A percentile compares a stretch with the other conserved stretches of the same genome.
phyloP scores from a whole-genome alignment of 257 asterid genomes.

The Rehmannia glutinosa region DNA sequence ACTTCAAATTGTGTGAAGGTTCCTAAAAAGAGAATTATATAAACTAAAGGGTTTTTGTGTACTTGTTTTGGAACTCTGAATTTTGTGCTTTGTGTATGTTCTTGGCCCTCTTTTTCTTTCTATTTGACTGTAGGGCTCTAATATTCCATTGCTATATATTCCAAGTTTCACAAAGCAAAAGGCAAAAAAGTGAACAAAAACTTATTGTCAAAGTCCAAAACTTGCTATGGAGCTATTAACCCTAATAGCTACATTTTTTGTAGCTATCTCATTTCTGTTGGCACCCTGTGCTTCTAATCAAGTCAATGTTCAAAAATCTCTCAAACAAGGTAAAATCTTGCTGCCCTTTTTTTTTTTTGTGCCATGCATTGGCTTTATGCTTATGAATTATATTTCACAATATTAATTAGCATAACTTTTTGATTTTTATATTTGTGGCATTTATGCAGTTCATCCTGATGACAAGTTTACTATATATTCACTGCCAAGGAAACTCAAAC shows the following conservation, averaged over 20 bases:
- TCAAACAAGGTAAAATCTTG: slow-evolving; percentile 22
- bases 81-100: slow-evolving; percentile 75
- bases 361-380: neutral
- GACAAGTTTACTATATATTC: slow-evolving; percentile 24
- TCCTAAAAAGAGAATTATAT: slow-evolving; percentile 35
- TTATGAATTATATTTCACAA: neutral
- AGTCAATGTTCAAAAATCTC: slow-evolving; percentile 15
- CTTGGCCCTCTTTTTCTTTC: neutral
- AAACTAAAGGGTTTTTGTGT: slow-evolving; percentile 31
- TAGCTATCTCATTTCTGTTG: slow-evolving; percentile 31
- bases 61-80: slow-evolving; percentile 51
- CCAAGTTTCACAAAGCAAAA: slow-evolving; percentile 12
- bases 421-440: neutral
- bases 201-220: neutral
- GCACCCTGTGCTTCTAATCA: slow-evolving; percentile 30
- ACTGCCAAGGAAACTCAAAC: slow-evolving; percentile 48
- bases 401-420: too few species aligned
- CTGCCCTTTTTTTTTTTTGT: neutral
- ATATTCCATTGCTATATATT: slow-evolving; percentile 33
- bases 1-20: slow-evolving; percentile 45
- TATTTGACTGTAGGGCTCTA: neutral
- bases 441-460: slow-evolving; percentile 24
- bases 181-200: neutral
- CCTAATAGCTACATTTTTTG: slow-evolving; percentile 19
- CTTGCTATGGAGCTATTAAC: slow-evolving; percentile 28